These are phyloP conservation scores for Dioscorea zingiberensis DNA, from an alignment of 106 monocot genomes.

Conservation along the genomic window DNA sequence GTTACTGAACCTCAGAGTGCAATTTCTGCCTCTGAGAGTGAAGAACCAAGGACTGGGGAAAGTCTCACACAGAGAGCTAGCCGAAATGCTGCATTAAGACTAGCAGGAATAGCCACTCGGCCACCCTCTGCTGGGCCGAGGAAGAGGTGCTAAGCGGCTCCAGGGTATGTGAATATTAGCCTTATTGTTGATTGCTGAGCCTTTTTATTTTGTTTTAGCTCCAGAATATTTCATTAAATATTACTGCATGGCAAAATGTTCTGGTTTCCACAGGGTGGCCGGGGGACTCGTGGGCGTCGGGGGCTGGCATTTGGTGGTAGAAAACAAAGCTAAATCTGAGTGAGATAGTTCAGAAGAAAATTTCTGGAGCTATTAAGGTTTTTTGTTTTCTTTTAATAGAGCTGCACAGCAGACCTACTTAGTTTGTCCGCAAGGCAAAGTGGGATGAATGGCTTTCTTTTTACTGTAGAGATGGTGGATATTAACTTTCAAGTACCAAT, in stretches of 20 bases:
- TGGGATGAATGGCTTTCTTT: no score
- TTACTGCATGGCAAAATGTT: neutral
- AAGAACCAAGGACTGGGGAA: slow-evolving; percentile 27
- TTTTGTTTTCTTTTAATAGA: no score
- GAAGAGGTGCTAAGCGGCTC: slow-evolving; percentile 15
- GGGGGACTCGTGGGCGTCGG: no score
- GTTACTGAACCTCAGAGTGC: slow-evolving; percentile 9
- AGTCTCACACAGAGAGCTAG: slow-evolving; percentile 38
- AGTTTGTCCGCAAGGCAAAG: no score
- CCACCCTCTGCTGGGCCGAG: slow-evolving; percentile 19
- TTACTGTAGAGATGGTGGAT: no score
- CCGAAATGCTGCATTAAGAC: slow-evolving; percentile 32
- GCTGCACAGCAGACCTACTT: no score
- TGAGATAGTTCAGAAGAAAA: no score
- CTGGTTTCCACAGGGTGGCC: neutral
- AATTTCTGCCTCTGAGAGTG: slow-evolving; percentile 6
- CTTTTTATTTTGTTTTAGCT: neutral
- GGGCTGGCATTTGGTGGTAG: neutral
- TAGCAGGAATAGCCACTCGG: slow-evolving; percentile 20
- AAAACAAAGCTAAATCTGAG: no score
- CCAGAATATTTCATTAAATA: neutral
- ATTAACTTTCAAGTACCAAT: no score
- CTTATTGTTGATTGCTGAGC: neutral
- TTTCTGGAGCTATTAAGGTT: no score
- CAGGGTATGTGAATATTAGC: slow-evolving; percentile 22